Percentiles rank a stretch among this genome's conserved stretches.
Conservation (phyloP, 306 rosid species). For the Alnus rubra region DNA sequence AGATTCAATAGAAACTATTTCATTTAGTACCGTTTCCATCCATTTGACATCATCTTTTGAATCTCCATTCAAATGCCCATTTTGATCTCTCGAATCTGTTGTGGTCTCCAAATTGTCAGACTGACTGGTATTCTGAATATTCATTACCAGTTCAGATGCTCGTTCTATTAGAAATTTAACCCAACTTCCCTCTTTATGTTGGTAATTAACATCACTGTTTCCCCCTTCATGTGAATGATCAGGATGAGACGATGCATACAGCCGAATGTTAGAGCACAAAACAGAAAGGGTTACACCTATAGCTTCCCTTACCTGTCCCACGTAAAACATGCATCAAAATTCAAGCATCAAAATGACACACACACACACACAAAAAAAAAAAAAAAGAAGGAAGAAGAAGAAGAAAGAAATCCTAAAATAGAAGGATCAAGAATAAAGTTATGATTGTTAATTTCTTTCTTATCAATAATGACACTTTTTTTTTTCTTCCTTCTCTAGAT, state of each 20-base stretch:
- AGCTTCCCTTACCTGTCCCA: constrained; percentile 87
- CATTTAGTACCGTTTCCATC: constrained; percentile 91
- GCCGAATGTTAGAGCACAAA: constrained; percentile 86
- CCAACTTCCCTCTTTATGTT: constrained; percentile 73
- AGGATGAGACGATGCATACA: constrained; percentile 56
- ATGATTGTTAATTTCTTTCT: not conserved
- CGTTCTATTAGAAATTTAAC: constrained; percentile 53
- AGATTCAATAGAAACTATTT: constrained; percentile 18
- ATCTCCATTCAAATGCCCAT: constrained; percentile 64
- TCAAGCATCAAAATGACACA: constrained; percentile 7
- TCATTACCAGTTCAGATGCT: constrained; percentile 66
- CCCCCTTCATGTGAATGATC: constrained; percentile 40
- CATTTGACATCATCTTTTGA: constrained; percentile 88
- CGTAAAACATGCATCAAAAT: constrained; percentile 31
- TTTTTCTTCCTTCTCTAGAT: not conserved
- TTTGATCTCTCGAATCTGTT: constrained; percentile 51
- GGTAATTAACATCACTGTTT: constrained; percentile 36
- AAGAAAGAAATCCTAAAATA: not conserved
- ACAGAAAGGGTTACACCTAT: constrained; percentile 87
- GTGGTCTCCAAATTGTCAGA: constrained; percentile 57
- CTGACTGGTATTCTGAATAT: constrained; percentile 74
- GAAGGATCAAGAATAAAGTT: not conserved
- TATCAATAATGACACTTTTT: not conserved
- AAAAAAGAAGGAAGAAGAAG: not conserved
- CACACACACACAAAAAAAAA: no score